phyloP scores from a whole-genome alignment of 352 stramenopile species.

The Phytophthora sp. region DNA sequence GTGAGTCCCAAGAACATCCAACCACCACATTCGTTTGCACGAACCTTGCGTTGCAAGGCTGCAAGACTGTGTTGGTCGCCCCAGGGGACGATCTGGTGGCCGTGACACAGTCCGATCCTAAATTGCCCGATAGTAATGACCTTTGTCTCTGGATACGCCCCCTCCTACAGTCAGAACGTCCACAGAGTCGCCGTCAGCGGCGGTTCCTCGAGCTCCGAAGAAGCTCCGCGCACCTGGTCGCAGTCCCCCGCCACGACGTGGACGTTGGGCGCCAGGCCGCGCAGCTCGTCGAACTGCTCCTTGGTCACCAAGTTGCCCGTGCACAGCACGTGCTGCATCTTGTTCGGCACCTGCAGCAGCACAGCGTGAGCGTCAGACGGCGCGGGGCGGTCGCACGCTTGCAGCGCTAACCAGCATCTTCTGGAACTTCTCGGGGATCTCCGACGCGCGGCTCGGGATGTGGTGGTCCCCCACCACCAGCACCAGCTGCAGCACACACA shows the following conservation, averaged over 20 bases:
- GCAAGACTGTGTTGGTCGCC: conserved; percentile 88
- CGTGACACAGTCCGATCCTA: conserved; percentile 97
- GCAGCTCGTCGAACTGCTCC: conserved; percentile 96
- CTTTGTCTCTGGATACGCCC: conserved; percentile 94
- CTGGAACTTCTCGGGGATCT: conserved; percentile 98
- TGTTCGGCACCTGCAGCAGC: conserved; percentile 93
- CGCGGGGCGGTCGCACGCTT: no score
- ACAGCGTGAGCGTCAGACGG: neutral
- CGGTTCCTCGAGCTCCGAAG: neutral
- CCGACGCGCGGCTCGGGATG: conserved; percentile 93
- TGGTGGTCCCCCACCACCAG: conserved; percentile 97
- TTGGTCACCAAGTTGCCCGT: conserved; percentile 97
- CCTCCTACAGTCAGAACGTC: conserved; percentile 39
- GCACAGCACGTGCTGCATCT: conserved; percentile 99
- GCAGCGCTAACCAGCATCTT: conserved; percentile 76
- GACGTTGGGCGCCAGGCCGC: conserved; percentile 95
- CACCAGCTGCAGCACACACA: conserved; percentile 85
- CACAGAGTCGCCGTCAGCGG: neutral
- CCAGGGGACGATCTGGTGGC: conserved; percentile 96
- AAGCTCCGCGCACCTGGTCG: conserved; percentile 77
- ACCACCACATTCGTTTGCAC: neutral
- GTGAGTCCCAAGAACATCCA: no score
- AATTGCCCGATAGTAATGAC: conserved; percentile 97
- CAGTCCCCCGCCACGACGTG: conserved; percentile 96
- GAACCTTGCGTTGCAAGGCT: conserved; percentile 88